These are phyloP conservation scores for Adansonia grandidieri DNA, from an alignment of 441 rosid species.

Conservation along the genomic window DNA sequence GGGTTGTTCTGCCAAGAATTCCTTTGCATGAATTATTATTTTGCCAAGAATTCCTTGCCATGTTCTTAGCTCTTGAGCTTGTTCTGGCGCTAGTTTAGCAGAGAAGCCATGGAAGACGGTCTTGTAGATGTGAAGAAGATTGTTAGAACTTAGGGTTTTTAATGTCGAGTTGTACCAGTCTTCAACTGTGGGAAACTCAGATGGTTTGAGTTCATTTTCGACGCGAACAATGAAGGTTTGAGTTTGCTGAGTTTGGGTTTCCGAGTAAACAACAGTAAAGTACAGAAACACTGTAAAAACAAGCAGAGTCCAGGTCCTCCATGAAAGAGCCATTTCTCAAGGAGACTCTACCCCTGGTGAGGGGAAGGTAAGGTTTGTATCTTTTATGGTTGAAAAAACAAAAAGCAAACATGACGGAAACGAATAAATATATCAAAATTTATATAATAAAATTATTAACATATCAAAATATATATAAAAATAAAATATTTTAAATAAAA, in stretches of 20 bases:
- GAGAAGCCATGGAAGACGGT: slow-evolving; percentile 47
- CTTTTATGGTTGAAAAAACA: too few species aligned
- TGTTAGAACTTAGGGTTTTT: background rate
- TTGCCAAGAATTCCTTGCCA: slow-evolving; percentile 32
- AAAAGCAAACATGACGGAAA: too few species aligned
- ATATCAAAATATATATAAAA: too few species aligned
- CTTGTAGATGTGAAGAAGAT: slow-evolving; percentile 34
- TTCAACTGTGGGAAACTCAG: slow-evolving; percentile 10
- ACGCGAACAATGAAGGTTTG: slow-evolving; percentile 30
- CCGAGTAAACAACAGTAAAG: background rate
- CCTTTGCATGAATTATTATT: too few species aligned
- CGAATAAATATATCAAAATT: too few species aligned
- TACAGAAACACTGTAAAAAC: slow-evolving; percentile 8
- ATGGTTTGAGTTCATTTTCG: slow-evolving; percentile 29
- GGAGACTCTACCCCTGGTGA: too few species aligned
- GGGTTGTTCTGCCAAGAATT: too few species aligned
- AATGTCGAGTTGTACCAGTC: slow-evolving; percentile 31
- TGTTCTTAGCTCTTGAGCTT: slow-evolving; percentile 24
- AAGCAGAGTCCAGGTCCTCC: background rate
- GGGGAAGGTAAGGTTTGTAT: too few species aligned
- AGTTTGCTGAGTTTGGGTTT: background rate
- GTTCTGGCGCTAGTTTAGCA: slow-evolving; percentile 26
- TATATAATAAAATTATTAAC: too few species aligned
- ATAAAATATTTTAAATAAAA: too few species aligned
- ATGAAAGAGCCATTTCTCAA: background rate